phyloP scores from a whole-genome alignment of 73 alveolate species.

The Strombidium stylifer region DNA sequence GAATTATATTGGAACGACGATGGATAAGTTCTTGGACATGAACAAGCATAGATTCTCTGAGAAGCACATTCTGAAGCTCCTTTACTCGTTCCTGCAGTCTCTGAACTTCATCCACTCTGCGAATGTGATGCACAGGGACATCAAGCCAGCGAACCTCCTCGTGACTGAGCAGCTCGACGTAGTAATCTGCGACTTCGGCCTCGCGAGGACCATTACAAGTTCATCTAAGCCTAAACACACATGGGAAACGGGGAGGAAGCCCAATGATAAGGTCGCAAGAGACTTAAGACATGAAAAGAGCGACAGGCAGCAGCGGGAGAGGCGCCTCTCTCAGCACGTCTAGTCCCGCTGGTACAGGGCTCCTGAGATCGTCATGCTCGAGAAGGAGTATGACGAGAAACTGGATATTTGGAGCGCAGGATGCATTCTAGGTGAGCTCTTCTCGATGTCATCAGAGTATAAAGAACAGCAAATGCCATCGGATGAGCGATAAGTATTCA shows the following conservation, averaged over 20 bases:
- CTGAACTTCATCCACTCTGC: neutral
- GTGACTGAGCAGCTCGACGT: neutral
- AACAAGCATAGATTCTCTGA: neutral
- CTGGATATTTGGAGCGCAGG: constrained; percentile 88
- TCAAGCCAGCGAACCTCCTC: constrained; percentile 20
- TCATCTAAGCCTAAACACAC: neutral
- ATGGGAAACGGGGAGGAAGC: constrained; percentile 27
- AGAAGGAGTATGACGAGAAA: constrained; percentile 71
- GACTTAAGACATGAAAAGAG: no score
- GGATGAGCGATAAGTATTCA: no score
- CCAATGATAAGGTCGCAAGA: no score
- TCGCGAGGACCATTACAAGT: constrained; percentile 14
- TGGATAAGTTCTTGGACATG: constrained; percentile 1
- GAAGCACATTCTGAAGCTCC: neutral
- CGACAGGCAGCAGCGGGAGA: no score
- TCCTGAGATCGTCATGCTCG: constrained; percentile 80
- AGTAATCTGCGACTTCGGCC: constrained; percentile 15
- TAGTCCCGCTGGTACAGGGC: constrained; percentile 76
- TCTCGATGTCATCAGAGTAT: no score
- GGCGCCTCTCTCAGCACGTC: neutral
- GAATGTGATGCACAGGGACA: constrained; percentile 18
- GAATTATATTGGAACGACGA: neutral
- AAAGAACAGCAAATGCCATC: no score
- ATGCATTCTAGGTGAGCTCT: constrained; percentile 39
- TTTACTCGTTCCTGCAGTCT: neutral